Evolutionary conservation across 169 alveolate genomes (phyloP).

Genomic region (Babesia caballi): DNA sequence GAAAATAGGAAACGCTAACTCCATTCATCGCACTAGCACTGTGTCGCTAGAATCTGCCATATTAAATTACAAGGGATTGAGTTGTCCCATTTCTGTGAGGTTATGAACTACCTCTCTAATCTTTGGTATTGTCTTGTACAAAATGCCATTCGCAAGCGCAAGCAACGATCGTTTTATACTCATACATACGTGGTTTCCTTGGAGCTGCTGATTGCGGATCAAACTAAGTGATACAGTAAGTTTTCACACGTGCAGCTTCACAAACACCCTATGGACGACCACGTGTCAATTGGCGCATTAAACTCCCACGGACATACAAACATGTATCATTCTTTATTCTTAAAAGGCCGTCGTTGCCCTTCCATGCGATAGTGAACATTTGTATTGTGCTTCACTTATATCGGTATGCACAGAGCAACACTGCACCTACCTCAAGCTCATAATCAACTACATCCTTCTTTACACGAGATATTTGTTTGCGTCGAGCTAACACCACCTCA

Average conservation of each 20-base stretch:
- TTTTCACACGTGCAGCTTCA: too few species aligned
- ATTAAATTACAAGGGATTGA: neutral
- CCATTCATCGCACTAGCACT: neutral
- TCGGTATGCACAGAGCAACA: neutral
- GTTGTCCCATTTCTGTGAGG: slow-evolving; percentile 9
- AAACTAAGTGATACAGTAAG: too few species aligned
- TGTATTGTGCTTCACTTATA: neutral
- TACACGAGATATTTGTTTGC: slow-evolving; percentile 40
- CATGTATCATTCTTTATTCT: too few species aligned
- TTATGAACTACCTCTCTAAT: slow-evolving; percentile 35
- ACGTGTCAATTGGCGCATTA: too few species aligned
- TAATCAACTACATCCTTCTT: slow-evolving; percentile 13
- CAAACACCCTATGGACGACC: too few species aligned
- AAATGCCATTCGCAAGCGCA: slow-evolving; percentile 24
- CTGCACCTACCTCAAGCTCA: neutral
- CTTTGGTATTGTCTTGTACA: slow-evolving; percentile 57
- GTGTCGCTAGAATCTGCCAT: neutral
- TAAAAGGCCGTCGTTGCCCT: too few species aligned
- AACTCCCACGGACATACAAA: too few species aligned
- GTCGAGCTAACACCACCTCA: slow-evolving; percentile 8
- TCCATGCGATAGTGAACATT: neutral
- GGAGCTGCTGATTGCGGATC: too few species aligned
- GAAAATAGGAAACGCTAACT: too few species aligned
- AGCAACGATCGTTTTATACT: slow-evolving; percentile 8
- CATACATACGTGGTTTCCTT: neutral